Evolutionary conservation across 129 eudicot species (phyloP), one percentile per base, ranked within the genome.

Genomic region (Centrapalus pauciflorus): DNA sequence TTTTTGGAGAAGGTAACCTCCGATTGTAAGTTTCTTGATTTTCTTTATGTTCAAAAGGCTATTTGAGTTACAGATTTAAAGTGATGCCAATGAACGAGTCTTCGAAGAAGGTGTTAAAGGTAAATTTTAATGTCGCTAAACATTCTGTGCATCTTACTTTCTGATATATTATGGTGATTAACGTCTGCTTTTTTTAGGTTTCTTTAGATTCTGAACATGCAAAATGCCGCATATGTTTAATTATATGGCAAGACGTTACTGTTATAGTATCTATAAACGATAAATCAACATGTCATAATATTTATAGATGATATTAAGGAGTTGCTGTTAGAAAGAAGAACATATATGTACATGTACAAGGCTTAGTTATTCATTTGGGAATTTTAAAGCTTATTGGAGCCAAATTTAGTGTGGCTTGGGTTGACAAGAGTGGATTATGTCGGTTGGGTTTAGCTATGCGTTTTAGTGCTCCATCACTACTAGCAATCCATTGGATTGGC

Each of bases 171-270:
- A 35, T 54, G 23, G 57, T 14, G 64, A 21, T 72, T 52, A 66
- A 46, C 33, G 3, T 74, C 8, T 55, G 14, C 13, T 58, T 45
- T 57, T 20, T 41, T 14, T 65, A 92, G 98, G 77, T 92, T 64
- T 72, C 58, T 46, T 58, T 88, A 29, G 95, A 92, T 79, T 79
- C 83, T 1, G 98, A 92, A 26, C 84, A 92, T 60, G 84, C 90
- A 40, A 88, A 88, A 70, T 92, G 98, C 85, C 76, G 90, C 69
- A 88, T 92, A 25, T 92, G 98, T 34, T 71, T 92, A 64, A 92
- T 81, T 55, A 75, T 92, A 55, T 92, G 98, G 98, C 98, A 92
- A 77, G 98, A 92, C 64, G 98, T 92, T 51, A n/a, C n/a, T n/a
- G n/a, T n/a, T n/a, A n/a, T n/a, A n/a, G n/a, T n/a, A n/a, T n/a